Evolutionary conservation across 75 land plant species (phyloP), one percentile per base, ranked within the genome.

Genomic region (Cryptomeria japonica): DNA sequence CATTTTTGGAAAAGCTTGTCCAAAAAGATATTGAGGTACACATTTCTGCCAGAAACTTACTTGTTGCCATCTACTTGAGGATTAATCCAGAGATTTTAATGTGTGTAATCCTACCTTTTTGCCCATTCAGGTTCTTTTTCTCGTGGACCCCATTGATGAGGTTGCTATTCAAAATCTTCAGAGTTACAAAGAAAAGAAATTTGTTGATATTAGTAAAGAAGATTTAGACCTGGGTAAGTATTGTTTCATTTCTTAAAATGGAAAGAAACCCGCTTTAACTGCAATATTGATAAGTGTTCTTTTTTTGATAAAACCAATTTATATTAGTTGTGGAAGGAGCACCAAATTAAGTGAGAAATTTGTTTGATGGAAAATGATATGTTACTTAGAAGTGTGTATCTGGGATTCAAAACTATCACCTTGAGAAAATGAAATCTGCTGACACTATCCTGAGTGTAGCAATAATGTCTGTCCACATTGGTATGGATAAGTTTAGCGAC

Each of bases 191-290:
- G 99, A 97, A 70, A 97, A 96, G 93, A 97, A 98, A 85, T 98
- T 98, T 90, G 96, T 98, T 85, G 99, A 98, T 88, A 98, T 98
- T 84, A 98, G 99, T 94, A 98, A 97, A 88, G 99, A 98, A 85
- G 99, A 98, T 88, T 88, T 98, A 53, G 99, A 98, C 41, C 89
- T 98, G n/a, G 99, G 99, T 97, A 61, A 87, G 94, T 83, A 16
- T 12, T 32, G n/a, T 58, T 47, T 16, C 41, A 5, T 25, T 3
- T 58, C 64, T 58, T 58, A 58, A 19, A 58, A 58, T 18, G 42
- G 7, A 25, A 10, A 25, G 84, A 42, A 82, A 46, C 32, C n/a
- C n/a, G 51, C 51, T 79, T 46, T 79, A 2, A 41, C 22, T 61
- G 25, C 70, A 64, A 22, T 22, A 64, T 22, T 22, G 46, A 79